Base-by-base conservation (phyloP, 495 filamentous ascomycete species). In the Penicillium angulare region DNA sequence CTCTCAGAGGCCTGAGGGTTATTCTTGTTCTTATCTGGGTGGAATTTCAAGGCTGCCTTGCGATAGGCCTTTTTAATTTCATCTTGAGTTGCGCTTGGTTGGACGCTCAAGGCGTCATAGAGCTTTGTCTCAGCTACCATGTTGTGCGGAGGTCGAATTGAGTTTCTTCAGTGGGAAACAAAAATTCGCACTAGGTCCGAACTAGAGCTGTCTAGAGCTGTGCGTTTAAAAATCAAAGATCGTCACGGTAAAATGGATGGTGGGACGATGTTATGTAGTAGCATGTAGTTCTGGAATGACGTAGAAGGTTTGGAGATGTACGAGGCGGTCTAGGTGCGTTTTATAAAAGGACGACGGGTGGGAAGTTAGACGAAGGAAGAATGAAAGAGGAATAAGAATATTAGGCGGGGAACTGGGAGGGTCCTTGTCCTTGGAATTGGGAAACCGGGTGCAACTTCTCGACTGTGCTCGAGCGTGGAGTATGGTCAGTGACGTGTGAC, bases 21-120 rank as follows among this genome's bases (percentile, higher is more conserved):
- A 68, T 95, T 86, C 66, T 91, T 92, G 75, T 97, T 97, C 78
- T 97, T 97, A 70, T 98, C 93, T 0, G 93, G 93, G 63, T 98
- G 93, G 64, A 83, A 85, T 75, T 96, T 97, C 64, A 98, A 73
- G 36, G 93, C 95, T 31, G 82, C 79, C 77, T 93, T 95, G 54
- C 89, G 91, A 65, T 98, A 98, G 29, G 86, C 93, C 62, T 99
- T 99, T 71, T 96, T 97, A 69, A 99, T 93, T 49, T 97, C 91
- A 63, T 97, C 93, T 62, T 92, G 87, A 2, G 81, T 80, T 3
- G 92, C 89, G 46, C 83, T 80, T 9, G 93, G 82, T 60, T 86
- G 86, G 74, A 95, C 67, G 65, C 79, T 78, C 40, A 95, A 74
- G 32, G 78, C 70, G 68, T 95, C 86, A 69, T 95, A 95, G 40